Conservation (phyloP, 176 grass and related monocot species). For the Puccinellia tenuiflora region DNA sequence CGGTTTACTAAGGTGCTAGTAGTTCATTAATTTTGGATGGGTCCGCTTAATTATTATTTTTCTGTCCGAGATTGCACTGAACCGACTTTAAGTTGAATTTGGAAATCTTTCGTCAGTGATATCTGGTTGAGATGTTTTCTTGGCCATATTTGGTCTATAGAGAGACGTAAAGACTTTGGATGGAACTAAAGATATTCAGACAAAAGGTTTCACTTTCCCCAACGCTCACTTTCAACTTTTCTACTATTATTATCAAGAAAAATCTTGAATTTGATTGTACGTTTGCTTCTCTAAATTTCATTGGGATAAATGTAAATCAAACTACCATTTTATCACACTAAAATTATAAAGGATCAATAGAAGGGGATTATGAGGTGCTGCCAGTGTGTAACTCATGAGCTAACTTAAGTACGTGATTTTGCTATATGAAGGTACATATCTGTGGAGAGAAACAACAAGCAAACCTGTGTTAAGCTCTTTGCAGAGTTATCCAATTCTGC, state of each 20-base stretch:
- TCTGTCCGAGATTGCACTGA: background rate
- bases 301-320: background rate
- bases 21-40: constrained; percentile 2
- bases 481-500: constrained; percentile 55
- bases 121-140: constrained; percentile 7
- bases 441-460: constrained; percentile 94
- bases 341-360: background rate
- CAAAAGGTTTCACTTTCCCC: constrained; percentile 1
- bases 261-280: background rate
- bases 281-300: background rate
- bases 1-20: background rate
- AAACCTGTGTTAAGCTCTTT: constrained; percentile 77
- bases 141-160: background rate
- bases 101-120: background rate
- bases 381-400: background rate
- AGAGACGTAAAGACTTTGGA: background rate
- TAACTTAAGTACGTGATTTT: constrained; percentile 17
- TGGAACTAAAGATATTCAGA: constrained; percentile 25
- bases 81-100: background rate
- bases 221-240: background rate
- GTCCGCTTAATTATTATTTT: background rate
- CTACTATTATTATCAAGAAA: background rate
- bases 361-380: background rate
- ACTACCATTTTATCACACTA: background rate
- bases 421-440: constrained; percentile 64